A percentile compares a stretch with the other conserved stretches of the same genome.
phyloP scores from a whole-genome alignment of 805 yeast genomes.

The Kodamaea nitidulidarum region DNA sequence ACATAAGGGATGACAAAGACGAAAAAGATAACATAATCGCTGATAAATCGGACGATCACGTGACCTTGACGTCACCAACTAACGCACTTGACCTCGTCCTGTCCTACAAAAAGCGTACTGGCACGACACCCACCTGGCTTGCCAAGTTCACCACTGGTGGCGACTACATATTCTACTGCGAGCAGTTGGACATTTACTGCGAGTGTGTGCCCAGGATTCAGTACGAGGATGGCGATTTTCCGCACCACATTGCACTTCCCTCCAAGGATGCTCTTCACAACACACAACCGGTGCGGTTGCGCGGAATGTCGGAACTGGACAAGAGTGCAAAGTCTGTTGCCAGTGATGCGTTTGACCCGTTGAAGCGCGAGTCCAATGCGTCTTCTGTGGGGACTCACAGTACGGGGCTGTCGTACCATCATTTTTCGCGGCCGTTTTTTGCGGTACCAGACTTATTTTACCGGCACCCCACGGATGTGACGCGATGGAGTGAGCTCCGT shows the following conservation, averaged over 20 bases:
- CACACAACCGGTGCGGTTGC: background rate
- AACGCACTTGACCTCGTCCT: too few relatives aligned
- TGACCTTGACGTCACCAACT: too few relatives aligned
- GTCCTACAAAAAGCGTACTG: constrained; percentile 17
- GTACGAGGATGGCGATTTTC: constrained; percentile 18
- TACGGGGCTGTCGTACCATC: constrained; percentile 35
- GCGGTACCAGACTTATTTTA: constrained; percentile 46
- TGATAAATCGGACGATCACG: too few relatives aligned
- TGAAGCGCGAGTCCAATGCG: constrained; percentile 37
- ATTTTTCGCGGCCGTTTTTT: constrained; percentile 40
- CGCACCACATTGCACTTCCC: constrained; percentile 26
- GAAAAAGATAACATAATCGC: too few relatives aligned
- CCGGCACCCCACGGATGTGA: constrained; percentile 55
- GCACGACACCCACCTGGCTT: constrained; percentile 46
- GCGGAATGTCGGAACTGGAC: background rate
- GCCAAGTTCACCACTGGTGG: constrained; percentile 57
- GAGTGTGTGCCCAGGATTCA: constrained; percentile 51
- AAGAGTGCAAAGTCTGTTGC: background rate
- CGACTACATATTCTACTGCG: constrained; percentile 55
- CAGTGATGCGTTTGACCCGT: constrained; percentile 21
- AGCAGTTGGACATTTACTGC: constrained; percentile 57
- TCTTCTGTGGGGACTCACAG: constrained; percentile 27
- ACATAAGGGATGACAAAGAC: too few relatives aligned
- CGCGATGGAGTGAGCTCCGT: constrained; percentile 55
- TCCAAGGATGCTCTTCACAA: constrained; percentile 16